phyloP scores from a whole-genome alignment of 2,329 filamentous ascomycete genomes.

The Hypoxylon sp. region DNA sequence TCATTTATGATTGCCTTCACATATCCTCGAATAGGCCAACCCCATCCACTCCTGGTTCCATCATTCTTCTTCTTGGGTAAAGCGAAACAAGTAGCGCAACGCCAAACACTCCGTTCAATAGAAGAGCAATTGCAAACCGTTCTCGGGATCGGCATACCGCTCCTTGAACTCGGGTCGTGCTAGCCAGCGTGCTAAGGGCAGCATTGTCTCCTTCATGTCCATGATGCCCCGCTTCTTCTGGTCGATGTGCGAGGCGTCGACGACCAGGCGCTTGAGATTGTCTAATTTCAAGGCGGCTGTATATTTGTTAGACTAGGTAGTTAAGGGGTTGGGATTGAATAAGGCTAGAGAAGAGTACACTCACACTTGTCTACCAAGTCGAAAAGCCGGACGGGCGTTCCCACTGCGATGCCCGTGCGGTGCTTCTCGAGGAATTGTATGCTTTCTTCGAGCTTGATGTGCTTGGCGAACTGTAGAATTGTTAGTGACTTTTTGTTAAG shows the following conservation, averaged over 20 bases:
- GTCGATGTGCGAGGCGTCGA: conserved; percentile 94
- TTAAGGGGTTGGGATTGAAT: neutral
- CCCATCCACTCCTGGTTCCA: neutral
- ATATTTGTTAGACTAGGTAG: conserved; percentile 18
- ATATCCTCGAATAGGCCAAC: conserved; percentile 5
- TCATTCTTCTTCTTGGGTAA: neutral
- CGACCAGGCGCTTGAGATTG: conserved; percentile 81
- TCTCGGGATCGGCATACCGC: conserved; percentile 72
- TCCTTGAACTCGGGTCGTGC: conserved; percentile 77
- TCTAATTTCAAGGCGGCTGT: conserved; percentile 77
- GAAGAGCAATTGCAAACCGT: conserved; percentile 73
- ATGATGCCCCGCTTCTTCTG: conserved; percentile 93
- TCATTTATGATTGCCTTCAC: conserved; percentile 23
- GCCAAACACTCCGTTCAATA: conserved; percentile 61
- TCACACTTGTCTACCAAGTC: conserved; percentile 86
- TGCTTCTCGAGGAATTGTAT: conserved; percentile 77
- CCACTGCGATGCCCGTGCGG: conserved; percentile 87
- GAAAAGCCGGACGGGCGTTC: conserved; percentile 85
- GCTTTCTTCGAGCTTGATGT: conserved; percentile 94
- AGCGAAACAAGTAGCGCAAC: neutral
- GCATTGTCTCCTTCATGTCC: conserved; percentile 94
- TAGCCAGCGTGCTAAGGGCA: conserved; percentile 82
- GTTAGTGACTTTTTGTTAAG: conserved; percentile 29
- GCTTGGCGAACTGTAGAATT: conserved; percentile 81
- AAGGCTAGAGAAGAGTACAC: conserved; percentile 43